Percentiles rank a stretch among this genome's conserved stretches.
phyloP scores from a whole-genome alignment of 2,329 filamentous ascomycete species.

The Xylariaceae sp. region DNA sequence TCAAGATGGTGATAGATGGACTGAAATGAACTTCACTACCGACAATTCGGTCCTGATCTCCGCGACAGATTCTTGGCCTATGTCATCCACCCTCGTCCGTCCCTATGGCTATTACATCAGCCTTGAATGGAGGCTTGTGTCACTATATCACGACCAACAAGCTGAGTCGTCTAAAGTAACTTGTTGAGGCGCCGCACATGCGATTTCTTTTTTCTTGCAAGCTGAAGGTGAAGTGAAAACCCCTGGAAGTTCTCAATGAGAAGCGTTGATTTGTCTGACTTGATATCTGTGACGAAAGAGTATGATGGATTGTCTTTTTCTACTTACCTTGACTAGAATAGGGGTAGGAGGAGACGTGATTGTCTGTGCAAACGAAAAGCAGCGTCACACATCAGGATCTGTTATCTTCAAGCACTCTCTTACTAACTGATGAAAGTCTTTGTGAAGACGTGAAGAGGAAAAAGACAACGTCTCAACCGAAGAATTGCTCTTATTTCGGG shows the following conservation, averaged over 20 bases:
- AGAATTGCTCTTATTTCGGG: not conserved
- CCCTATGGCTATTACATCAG: not conserved
- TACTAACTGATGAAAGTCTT: not conserved
- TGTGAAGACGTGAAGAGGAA: not conserved
- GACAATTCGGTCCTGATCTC: not conserved
- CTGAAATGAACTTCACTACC: not conserved
- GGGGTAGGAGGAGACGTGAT: not conserved
- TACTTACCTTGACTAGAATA: not conserved
- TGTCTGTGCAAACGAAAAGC: not conserved
- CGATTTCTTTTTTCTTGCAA: not conserved
- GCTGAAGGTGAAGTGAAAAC: not conserved
- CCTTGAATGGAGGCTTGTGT: not conserved
- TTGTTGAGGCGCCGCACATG: not conserved
- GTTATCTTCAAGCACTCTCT: not conserved
- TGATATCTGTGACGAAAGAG: not conserved
- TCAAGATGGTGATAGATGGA: not conserved
- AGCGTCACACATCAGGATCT: not conserved
- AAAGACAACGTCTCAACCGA: not conserved
- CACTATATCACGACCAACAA: conserved; percentile 1
- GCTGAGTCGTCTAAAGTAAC: not conserved
- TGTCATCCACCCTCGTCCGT: not conserved
- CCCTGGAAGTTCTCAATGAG: not conserved
- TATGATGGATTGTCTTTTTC: not conserved
- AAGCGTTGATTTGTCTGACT: not conserved
- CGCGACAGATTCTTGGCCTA: not conserved